Evolutionary conservation across 495 filamentous ascomycete genomes (phyloP), one percentile per base, ranked within the genome.

Genomic region (Bryoglossum gracile): DNA sequence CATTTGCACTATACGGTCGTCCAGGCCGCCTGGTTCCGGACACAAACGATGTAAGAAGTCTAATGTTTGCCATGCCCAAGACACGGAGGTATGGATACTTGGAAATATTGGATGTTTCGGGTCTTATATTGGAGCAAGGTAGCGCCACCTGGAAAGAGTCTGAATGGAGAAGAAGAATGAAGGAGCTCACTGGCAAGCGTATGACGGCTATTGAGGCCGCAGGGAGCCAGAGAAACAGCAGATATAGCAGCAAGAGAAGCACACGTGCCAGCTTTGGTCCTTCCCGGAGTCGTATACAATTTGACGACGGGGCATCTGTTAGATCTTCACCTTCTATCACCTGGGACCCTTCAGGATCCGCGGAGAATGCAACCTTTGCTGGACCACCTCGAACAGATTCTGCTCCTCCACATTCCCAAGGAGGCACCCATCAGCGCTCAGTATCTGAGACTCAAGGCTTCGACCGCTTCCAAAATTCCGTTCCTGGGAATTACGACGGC

Each of bases 1-100:
- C 87, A 0, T 97, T 95, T 64, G 83, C 76, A 19, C 72, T 97
- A 11, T 99, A 99, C 56, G 92, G 92, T 5, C 85, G 92, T 14
- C 92, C 92, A 8, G 87, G 77, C 22, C 82, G 86, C 49, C 71
- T 99, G 21, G 81, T 95, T 39, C 86, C 92, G 1, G 94, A 94
- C 58, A 81, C 84, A 0, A 78, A 86, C 21, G 88, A 99, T 64
- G 70, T 82, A 3, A 82, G 86, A 50, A 91, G 92, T 49, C 72
- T 99, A 56, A 99, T 99, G 92, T 97, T 99, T 67, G 94, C 89
- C 0, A 91, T 99, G 81, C 94, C 92, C 0, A 85, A 83, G 56
- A 79, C 94, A 48, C 80, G 80, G 33, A 77, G 84, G 47, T 95
- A 95, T 61, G 91, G 92, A 0, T 97, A 97, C 62, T 65, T 97